A percentile compares a stretch with the other conserved stretches of the same genome.
Evolutionary conservation across 2,329 filamentous ascomycete species (phyloP).

Genomic region (Intubia oerlemansii): DNA sequence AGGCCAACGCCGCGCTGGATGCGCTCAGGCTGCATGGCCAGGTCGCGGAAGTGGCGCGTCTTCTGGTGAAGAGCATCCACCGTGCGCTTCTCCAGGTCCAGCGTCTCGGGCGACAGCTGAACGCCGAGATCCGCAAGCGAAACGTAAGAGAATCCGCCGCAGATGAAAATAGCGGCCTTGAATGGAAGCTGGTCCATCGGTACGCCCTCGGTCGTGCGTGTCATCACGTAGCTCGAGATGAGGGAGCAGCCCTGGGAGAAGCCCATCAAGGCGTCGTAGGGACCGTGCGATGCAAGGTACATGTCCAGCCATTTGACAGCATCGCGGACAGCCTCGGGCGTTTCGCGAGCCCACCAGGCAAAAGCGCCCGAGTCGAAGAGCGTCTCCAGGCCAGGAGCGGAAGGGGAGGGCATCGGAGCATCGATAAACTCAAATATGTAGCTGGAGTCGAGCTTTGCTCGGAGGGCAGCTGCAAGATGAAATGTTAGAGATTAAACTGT

Average conservation of each 20-base stretch:
- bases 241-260: slow-evolving; percentile 19
- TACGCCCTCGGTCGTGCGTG: slow-evolving; percentile 14
- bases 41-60: slow-evolving; percentile 10
- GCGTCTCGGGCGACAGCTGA: slow-evolving; percentile 12
- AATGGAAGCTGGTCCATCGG: slow-evolving; percentile 13
- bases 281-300: slow-evolving; percentile 14
- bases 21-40: slow-evolving; percentile 10
- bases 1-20: slow-evolving; percentile 12
- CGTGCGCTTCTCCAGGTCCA: slow-evolving; percentile 12
- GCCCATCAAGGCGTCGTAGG: slow-evolving; percentile 16
- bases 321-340: slow-evolving; percentile 13
- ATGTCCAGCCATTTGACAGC: slow-evolving; percentile 15
- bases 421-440: slow-evolving; percentile 16
- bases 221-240: slow-evolving; percentile 17
- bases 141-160: slow-evolving; percentile 16
- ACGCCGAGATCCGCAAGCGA: slow-evolving; percentile 16
- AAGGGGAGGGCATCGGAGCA: slow-evolving; percentile 12
- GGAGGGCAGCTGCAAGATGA: slow-evolving; percentile 16
- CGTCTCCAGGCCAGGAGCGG: slow-evolving; percentile 15
- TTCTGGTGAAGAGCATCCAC: slow-evolving; percentile 10
- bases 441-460: slow-evolving; percentile 12
- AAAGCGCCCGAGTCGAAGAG: slow-evolving; percentile 12
- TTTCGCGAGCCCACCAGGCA: slow-evolving; percentile 12
- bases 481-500: no score
- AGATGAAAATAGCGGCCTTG: slow-evolving; percentile 18